A percentile compares a stretch with the other conserved stretches of the same genome.
These are phyloP conservation scores for Hansenula lynferdii DNA, from an alignment of 1,139 yeast genomes.

Conservation along the genomic window DNA sequence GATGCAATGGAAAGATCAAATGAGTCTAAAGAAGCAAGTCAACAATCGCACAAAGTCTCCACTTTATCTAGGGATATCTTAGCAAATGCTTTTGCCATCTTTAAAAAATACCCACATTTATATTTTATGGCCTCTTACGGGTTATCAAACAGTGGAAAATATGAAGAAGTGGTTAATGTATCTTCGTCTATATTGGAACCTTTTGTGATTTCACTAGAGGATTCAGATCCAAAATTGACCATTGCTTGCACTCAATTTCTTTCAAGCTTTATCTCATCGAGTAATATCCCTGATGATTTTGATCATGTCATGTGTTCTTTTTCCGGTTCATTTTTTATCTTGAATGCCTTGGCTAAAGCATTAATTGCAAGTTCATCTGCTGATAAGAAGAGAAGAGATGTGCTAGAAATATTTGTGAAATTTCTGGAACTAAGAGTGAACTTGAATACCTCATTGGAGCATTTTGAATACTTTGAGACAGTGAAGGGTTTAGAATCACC, in stretches of 20 bases:
- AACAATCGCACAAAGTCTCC: constrained; percentile 5
- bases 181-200: constrained; percentile 20
- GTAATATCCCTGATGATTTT: constrained; percentile 17
- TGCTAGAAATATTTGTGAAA: constrained; percentile 20
- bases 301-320: constrained; percentile 19
- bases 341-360: constrained; percentile 14
- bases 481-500: constrained; percentile 22
- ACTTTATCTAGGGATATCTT: constrained; percentile 22
- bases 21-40: constrained; percentile 9
- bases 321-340: constrained; percentile 16
- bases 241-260: constrained; percentile 19
- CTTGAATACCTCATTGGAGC: constrained; percentile 11
- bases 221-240: constrained; percentile 16
- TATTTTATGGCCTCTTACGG: constrained; percentile 16
- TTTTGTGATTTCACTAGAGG: constrained; percentile 20
- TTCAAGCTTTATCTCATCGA: constrained; percentile 13
- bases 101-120: constrained; percentile 21
- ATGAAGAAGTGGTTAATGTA: constrained; percentile 7
- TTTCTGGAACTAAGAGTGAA: constrained; percentile 18
- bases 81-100: constrained; percentile 20
- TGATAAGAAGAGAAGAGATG: constrained; percentile 17
- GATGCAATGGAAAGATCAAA: constrained; percentile 13
- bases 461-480: constrained; percentile 15
- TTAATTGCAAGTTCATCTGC: constrained; percentile 14
- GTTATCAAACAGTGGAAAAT: constrained; percentile 14